Base-by-base conservation (phyloP, 768 basidiomycete species). In the Russula ochroleuca region DNA sequence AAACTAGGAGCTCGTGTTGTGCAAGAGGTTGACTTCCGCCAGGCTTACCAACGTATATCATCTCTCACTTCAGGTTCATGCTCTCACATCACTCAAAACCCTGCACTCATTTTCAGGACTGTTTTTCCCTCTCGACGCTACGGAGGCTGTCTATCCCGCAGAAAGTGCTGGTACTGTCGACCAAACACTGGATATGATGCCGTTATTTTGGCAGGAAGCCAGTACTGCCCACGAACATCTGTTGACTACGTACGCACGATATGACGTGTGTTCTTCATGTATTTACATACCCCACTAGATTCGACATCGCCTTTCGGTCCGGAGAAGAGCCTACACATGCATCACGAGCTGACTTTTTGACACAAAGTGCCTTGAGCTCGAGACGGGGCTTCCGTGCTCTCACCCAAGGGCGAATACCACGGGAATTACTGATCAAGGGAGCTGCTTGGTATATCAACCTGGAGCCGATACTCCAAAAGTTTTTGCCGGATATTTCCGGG, bases 381-480 rank as follows among this genome's bases (percentile, higher is more conserved):
- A 74, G 73, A 5, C 73, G 79, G 56, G 85, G 80, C 11, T 85
- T 81, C 71, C 80, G 79, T 50, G 82, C 82, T 2, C 70, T 88
- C 53, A 69, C 70, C 11, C 78, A 79, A 67, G 82, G 79, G 21
- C 79, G 78, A 8, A 69, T 88, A 3, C 76, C 79, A 10, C 66
- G 73, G 8, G 69, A 75, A 23, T 64, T 71, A 0, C 69, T 87
- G 9, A 69, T 69, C 11, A 74, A 74, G 56, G 73, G 70, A 50
- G 80, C 84, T 5, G 70, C 76, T 0, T 90, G 87, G 87, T 78
- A 81, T 71, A 69, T 78, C 55, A 78, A 81, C 66, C 76, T 90
- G 23, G 71, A 72, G 10, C 68, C 78, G 3, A 78, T 78, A 8
- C 73, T 87, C n/a, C 69, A 72, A 48, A 75, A 71, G 14, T 74